phyloP scores from a whole-genome alignment of 2,329 filamentous ascomycete genomes.

The Xylariaceae sp. region DNA sequence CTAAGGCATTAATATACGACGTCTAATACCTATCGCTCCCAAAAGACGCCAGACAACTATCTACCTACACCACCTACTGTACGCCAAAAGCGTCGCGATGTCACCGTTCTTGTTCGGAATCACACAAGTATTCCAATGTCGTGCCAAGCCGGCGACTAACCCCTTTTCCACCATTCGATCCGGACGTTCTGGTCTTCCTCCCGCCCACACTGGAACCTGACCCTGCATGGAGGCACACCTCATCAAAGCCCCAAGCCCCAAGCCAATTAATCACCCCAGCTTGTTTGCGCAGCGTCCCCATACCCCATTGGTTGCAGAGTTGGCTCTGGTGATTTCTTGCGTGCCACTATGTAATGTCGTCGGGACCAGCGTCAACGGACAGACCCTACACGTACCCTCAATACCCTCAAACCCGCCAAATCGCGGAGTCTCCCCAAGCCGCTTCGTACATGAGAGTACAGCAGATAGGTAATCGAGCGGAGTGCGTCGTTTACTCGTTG shows the following conservation, averaged over 20 bases:
- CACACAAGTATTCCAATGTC: slow-evolving; percentile 2
- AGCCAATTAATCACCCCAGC: slow-evolving; percentile 14
- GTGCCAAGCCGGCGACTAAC: slow-evolving; percentile 12
- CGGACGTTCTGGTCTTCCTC: not conserved
- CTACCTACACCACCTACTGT: too few relatives aligned
- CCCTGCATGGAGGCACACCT: slow-evolving; percentile 20
- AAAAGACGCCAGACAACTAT: too few relatives aligned
- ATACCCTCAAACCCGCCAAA: not conserved
- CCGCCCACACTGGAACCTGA: slow-evolving; percentile 8
- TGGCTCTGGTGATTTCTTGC: not conserved
- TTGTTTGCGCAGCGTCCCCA: slow-evolving; percentile 4
- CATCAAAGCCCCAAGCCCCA: slow-evolving; percentile 11
- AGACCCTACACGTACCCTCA: not conserved
- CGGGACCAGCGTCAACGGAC: not conserved
- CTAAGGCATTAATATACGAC: too few relatives aligned
- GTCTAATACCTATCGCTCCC: too few relatives aligned
- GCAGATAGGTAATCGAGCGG: not conserved
- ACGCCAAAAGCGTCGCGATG: too few relatives aligned
- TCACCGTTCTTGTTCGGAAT: not conserved
- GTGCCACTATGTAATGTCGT: not conserved
- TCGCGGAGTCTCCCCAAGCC: not conserved
- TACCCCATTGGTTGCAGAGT: slow-evolving; percentile 7
- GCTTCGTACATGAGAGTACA: not conserved
- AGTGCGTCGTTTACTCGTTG: not conserved
- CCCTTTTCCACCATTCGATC: slow-evolving; percentile 12